A percentile compares a stretch with the other conserved stretches of the same genome.
phyloP scores from a whole-genome alignment of 352 stramenopile species.

The Phytophthora litchii region DNA sequence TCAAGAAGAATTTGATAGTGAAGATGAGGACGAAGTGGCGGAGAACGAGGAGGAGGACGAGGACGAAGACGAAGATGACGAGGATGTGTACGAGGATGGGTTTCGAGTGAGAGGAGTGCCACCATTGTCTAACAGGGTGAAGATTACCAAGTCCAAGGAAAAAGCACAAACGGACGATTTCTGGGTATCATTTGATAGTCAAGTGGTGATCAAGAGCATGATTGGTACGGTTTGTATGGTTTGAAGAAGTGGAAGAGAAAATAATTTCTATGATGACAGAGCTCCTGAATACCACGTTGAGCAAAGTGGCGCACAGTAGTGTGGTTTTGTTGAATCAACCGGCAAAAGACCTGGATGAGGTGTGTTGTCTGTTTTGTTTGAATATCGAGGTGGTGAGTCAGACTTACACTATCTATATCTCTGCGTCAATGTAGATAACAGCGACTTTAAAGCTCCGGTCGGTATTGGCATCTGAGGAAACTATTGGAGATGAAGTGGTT shows the following conservation, averaged over 20 bases:
- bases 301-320: constrained; percentile 62
- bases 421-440: constrained; percentile 17
- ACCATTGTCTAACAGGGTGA: constrained; percentile 56
- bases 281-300: constrained; percentile 74
- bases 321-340: constrained; percentile 60
- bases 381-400: neutral
- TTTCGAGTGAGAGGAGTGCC: constrained; percentile 29
- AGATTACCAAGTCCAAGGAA: constrained; percentile 38
- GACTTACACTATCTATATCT: constrained; percentile 6
- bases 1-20: constrained; percentile 32
- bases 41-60: constrained; percentile 58
- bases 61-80: constrained; percentile 54
- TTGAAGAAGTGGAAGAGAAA: neutral
- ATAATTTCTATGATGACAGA: constrained; percentile 33
- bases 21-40: constrained; percentile 48
- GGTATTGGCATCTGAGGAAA: constrained; percentile 4
- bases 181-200: constrained; percentile 69
- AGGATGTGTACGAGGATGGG: constrained; percentile 65
- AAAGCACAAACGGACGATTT: constrained; percentile 51
- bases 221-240: constrained; percentile 48
- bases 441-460: constrained; percentile 28
- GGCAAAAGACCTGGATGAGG: constrained; percentile 45
- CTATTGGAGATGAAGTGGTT: neutral
- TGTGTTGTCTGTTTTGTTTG: constrained; percentile 13
- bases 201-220: constrained; percentile 72